Evolutionary conservation across 306 rosid species (phyloP).

Genomic region (Vigna hirtella): DNA sequence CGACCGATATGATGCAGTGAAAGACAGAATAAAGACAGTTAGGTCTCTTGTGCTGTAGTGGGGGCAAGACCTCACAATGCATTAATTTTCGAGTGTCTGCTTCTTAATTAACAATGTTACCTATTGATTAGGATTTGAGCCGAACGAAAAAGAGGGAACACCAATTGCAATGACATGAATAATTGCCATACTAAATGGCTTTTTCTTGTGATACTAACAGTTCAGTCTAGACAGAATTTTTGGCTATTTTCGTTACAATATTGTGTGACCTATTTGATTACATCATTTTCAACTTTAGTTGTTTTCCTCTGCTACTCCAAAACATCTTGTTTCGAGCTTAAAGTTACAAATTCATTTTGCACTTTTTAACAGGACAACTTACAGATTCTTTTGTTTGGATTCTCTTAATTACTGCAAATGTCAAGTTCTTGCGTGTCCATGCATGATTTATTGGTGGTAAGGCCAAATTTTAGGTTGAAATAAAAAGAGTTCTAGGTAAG

Average conservation of each 20-base stretch:
- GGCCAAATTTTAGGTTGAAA: not conserved
- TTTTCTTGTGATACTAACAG: not conserved
- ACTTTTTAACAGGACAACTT: not conserved
- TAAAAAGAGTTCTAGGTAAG: not conserved
- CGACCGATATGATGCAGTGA: not conserved
- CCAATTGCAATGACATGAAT: conserved; percentile 5
- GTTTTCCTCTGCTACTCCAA: not conserved
- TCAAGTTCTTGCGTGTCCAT: too few relatives aligned
- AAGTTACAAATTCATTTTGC: not conserved
- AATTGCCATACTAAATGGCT: not conserved
- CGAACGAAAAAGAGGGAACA: conserved; percentile 1
- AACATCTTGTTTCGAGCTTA: not conserved
- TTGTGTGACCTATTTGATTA: not conserved
- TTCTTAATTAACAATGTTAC: conserved; percentile 4
- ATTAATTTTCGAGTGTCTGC: conserved; percentile 17
- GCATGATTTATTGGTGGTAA: too few relatives aligned
- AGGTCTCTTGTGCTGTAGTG: conserved; percentile 38
- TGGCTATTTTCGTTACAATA: not conserved
- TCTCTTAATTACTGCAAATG: too few relatives aligned
- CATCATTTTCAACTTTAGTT: conserved; percentile 18
- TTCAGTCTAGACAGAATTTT: not conserved
- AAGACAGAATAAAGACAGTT: conserved; percentile 20
- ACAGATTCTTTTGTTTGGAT: too few relatives aligned
- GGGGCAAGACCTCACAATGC: conserved; percentile 7
- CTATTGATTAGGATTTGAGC: not conserved